Evolutionary conservation across 108 stramenopile species (phyloP).

Genomic region (Conticribra weissflogii): DNA sequence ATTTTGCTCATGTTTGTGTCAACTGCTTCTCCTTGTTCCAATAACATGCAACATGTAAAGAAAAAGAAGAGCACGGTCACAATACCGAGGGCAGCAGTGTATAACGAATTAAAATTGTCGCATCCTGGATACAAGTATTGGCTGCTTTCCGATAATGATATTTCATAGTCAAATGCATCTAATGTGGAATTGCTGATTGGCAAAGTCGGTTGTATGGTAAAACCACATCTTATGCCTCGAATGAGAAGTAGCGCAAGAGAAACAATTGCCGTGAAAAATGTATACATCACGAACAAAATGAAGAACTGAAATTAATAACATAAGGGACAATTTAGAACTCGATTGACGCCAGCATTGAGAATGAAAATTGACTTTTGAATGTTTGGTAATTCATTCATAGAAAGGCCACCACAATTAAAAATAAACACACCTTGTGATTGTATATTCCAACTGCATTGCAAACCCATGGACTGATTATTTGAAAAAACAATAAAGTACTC

Average conservation of each 20-base stretch:
- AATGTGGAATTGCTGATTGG: conserved; percentile 24
- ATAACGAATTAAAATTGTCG: conserved; percentile 5
- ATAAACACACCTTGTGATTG: conserved; percentile 70
- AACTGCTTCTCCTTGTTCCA: conserved; percentile 91
- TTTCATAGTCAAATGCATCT: conserved; percentile 1
- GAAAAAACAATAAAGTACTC: background rate
- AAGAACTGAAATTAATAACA: conserved; percentile 88
- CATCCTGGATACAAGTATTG: conserved; percentile 34
- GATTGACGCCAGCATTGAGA: conserved; percentile 41
- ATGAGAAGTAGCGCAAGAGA: conserved; percentile 72
- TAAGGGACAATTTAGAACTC: background rate
- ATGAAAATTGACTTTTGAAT: background rate
- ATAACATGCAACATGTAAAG: conserved; percentile 95
- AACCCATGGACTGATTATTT: conserved; percentile 82
- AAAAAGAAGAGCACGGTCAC: conserved; percentile 87
- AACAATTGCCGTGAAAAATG: conserved; percentile 74
- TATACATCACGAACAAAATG: conserved; percentile 93
- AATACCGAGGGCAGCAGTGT: conserved; percentile 44
- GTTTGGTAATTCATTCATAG: background rate
- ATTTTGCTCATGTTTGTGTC: conserved; percentile 90
- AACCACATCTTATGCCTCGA: conserved; percentile 59
- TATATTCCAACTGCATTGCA: conserved; percentile 96
- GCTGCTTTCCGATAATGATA: background rate
- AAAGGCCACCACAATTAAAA: background rate
- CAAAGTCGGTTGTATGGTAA: conserved; percentile 5